These are phyloP conservation scores for Orychophragmus violaceus DNA, from an alignment of 345 rosid genomes.

Conservation along the genomic window DNA sequence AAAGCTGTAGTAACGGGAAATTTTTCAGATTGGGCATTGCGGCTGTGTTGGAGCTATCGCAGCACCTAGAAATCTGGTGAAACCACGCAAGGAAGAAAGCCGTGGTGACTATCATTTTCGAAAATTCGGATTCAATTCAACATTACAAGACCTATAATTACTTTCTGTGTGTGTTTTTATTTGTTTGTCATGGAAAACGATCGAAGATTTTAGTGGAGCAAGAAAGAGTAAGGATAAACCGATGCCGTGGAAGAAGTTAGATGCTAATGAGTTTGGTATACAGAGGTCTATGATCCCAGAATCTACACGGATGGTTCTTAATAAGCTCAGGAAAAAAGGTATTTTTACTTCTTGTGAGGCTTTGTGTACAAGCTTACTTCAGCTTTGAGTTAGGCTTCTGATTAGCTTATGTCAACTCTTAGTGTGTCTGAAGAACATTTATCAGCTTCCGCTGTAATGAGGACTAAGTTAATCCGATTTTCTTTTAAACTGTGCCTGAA, in stretches of 20 bases:
- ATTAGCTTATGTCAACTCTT: not conserved
- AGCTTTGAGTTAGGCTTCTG: not conserved
- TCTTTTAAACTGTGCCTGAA: not conserved
- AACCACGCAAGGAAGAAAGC: slow-evolving; percentile 26
- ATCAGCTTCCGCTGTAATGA: not conserved
- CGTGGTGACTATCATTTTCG: slow-evolving; percentile 10
- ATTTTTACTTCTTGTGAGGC: not conserved
- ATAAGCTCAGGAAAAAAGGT: slow-evolving; percentile 50
- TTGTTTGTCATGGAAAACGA: not conserved
- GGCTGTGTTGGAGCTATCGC: slow-evolving; percentile 28
- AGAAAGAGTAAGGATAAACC: slow-evolving; percentile 21
- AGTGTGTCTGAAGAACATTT: not conserved
- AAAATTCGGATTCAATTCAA: not conserved
- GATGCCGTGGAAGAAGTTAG: slow-evolving; percentile 43
- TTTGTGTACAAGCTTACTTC: not conserved
- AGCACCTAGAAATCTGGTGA: slow-evolving; percentile 23
- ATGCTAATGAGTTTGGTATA: slow-evolving; percentile 55
- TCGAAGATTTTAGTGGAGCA: slow-evolving; percentile 16
- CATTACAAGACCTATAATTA: not conserved
- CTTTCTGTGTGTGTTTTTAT: not conserved
- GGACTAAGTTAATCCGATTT: not conserved
- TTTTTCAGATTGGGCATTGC: slow-evolving; percentile 30
- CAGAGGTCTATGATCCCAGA: slow-evolving; percentile 51
- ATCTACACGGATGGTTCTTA: slow-evolving; percentile 53
- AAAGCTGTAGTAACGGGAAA: not conserved